phyloP scores from a whole-genome alignment of 345 rosid species.

The Gossypium anomalum region DNA sequence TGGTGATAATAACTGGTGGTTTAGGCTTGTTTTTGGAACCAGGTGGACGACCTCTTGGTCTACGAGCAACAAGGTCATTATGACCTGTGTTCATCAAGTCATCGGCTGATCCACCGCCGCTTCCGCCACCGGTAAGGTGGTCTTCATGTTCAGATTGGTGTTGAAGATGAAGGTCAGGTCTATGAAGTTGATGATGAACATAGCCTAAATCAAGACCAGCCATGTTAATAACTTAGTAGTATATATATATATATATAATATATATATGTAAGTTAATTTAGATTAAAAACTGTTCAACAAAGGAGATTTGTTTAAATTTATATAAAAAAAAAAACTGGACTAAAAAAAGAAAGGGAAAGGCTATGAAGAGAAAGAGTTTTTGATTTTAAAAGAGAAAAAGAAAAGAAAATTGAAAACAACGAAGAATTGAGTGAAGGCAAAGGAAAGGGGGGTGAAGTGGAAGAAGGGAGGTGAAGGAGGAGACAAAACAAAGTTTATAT shows the following conservation, averaged over 20 bases:
- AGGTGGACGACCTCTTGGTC: constrained; percentile 92
- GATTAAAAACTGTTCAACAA: constrained; percentile 21
- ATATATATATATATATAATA: constrained; percentile 7
- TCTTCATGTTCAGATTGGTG: constrained; percentile 47
- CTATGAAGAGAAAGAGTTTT: constrained; percentile 1
- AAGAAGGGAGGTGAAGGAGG: background rate
- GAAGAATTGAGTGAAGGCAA: constrained; percentile 13
- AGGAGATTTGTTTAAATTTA: constrained; percentile 6
- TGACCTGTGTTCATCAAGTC: constrained; percentile 42
- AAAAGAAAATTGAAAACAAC: background rate
- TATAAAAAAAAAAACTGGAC: constrained; percentile 11
- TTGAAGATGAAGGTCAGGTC: constrained; percentile 58
- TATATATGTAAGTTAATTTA: background rate
- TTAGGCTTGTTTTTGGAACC: constrained; percentile 94
- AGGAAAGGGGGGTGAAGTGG: background rate
- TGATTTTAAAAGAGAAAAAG: background rate
- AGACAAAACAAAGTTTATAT: constrained; percentile 7
- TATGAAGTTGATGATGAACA: constrained; percentile 30
- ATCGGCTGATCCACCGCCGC: constrained; percentile 21
- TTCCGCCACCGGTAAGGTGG: constrained; percentile 1
- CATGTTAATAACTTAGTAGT: constrained; percentile 19
- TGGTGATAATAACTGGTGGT: constrained; percentile 85
- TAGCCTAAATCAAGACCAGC: constrained; percentile 44
- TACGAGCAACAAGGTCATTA: constrained; percentile 44
- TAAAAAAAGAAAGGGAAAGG: background rate